Conservation (phyloP, 139 green algal species). For the Chlamydomonas sp. region DNA sequence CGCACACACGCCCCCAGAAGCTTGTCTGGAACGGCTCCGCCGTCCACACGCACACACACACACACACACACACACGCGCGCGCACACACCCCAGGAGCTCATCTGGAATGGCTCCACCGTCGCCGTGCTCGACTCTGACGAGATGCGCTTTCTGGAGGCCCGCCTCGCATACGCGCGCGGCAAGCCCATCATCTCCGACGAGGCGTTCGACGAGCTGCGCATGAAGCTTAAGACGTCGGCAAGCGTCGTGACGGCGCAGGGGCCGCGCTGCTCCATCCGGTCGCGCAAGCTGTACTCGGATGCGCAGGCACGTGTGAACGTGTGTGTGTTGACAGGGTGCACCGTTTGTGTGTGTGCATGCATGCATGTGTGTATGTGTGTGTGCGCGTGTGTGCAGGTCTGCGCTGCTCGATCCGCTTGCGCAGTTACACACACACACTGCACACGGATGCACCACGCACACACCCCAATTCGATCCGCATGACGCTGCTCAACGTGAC, state of each 20-base stretch:
- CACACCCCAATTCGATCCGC: too few relatives aligned
- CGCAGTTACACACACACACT: too few relatives aligned
- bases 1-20: too few relatives aligned
- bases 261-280: conserved; percentile 71
- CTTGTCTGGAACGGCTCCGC: neutral
- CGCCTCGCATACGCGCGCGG: conserved; percentile 53
- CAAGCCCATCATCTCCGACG: conserved; percentile 71
- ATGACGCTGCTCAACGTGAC: too few relatives aligned
- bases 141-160: conserved; percentile 83
- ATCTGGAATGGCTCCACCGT: conserved; percentile 60
- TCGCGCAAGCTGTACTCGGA: conserved; percentile 71
- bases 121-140: conserved; percentile 46
- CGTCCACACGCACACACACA: neutral
- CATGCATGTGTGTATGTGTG: too few relatives aligned
- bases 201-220: conserved; percentile 78
- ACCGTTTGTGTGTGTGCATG: too few relatives aligned
- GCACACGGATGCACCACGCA: too few relatives aligned
- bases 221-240: conserved; percentile 45
- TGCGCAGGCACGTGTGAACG: too few relatives aligned
- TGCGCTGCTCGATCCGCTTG: too few relatives aligned
- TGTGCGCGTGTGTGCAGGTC: too few relatives aligned
- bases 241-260: conserved; percentile 50
- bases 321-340: too few relatives aligned
- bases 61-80: neutral
- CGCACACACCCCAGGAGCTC: conserved; percentile 2